Evolutionary conservation across 495 filamentous ascomycete genomes (phyloP).

Genomic region (Xylaria curta): DNA sequence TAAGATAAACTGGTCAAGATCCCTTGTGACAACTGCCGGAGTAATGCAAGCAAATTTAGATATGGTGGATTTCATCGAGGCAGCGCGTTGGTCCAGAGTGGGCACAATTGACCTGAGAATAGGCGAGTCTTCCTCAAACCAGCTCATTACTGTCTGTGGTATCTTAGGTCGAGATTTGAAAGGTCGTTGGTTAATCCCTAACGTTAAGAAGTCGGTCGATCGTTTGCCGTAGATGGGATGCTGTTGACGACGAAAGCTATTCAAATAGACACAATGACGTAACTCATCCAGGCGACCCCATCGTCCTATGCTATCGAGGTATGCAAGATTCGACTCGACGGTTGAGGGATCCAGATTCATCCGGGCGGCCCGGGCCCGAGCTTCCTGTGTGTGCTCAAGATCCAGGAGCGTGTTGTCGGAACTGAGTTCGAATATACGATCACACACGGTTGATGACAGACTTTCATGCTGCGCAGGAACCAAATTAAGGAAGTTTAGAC

Average conservation of each 20-base stretch:
- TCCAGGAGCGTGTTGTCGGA: conserved; percentile 66
- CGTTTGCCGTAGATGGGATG: conserved; percentile 80
- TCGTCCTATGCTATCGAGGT: conserved; percentile 73
- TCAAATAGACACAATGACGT: conserved; percentile 79
- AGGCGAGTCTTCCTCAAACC: conserved; percentile 74
- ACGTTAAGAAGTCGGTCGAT: conserved; percentile 72
- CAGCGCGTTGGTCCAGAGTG: conserved; percentile 73
- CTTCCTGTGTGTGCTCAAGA: conserved; percentile 67
- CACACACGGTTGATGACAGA: conserved; percentile 65
- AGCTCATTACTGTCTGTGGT: conserved; percentile 65
- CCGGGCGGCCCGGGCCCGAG: conserved; percentile 65
- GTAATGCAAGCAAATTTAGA: conserved; percentile 91
- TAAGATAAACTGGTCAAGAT: conserved; percentile 71
- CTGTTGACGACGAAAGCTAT: conserved; percentile 79
- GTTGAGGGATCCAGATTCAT: conserved; percentile 64
- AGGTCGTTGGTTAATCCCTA: conserved; percentile 63
- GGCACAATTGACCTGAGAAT: conserved; percentile 74
- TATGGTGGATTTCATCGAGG: conserved; percentile 73
- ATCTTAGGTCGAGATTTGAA: conserved; percentile 60
- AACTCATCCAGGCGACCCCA: conserved; percentile 79
- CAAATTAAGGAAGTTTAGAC: conserved; percentile 81
- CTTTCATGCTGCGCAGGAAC: conserved; percentile 75
- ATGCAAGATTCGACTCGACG: conserved; percentile 71
- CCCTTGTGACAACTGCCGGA: conserved; percentile 81
- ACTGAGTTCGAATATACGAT: conserved; percentile 68